Conservation (phyloP, 306 rosid genomes). For the Castanopsis chinensis region DNA sequence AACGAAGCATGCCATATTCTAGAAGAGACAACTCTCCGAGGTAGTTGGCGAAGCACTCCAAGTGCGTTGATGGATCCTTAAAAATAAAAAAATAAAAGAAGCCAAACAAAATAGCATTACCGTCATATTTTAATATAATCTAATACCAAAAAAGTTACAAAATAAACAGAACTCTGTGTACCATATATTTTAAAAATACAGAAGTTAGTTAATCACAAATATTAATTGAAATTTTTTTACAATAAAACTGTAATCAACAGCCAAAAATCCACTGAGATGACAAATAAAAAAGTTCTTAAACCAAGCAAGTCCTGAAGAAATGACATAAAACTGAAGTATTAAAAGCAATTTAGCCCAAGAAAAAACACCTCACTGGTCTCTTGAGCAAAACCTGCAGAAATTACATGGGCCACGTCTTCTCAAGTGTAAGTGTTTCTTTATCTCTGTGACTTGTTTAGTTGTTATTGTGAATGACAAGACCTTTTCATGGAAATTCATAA, state of each 20-base stretch:
- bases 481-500: too few species aligned
- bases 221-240: not conserved
- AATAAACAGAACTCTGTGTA: not conserved
- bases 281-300: not conserved
- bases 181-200: not conserved
- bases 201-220: not conserved
- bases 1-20: conserved; percentile 51
- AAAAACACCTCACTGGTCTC: conserved; percentile 49
- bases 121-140: not conserved
- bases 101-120: not conserved
- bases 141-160: too few species aligned
- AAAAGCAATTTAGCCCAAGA: not conserved
- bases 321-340: not conserved
- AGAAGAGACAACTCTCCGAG: conserved; percentile 57
- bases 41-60: conserved; percentile 59
- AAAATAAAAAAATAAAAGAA: not conserved
- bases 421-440: too few species aligned
- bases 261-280: not conserved
- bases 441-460: too few species aligned
- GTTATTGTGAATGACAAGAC: too few species aligned
- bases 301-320: not conserved
- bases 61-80: conserved; percentile 46
- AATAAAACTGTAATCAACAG: not conserved
- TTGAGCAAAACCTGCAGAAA: too few species aligned
- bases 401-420: too few species aligned